Evolutionary conservation across 371 early-diverging fungal genomes (phyloP).

Genomic region (Rhizopus microsporus): DNA sequence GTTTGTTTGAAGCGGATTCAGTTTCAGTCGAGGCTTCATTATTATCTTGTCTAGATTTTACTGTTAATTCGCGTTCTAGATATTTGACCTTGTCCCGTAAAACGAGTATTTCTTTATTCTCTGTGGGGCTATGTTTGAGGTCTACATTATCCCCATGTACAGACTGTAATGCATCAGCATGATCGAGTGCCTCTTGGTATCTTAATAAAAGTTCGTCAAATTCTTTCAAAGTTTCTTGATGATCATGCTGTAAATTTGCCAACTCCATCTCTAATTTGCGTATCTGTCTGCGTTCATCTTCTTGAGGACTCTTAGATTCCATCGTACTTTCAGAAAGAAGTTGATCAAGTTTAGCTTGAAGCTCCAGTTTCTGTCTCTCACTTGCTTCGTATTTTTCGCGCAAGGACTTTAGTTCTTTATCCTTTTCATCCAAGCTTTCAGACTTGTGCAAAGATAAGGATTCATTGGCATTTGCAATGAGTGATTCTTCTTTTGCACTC

Average conservation of each 20-base stretch:
- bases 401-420: conserved; percentile 16
- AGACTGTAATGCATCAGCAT: conserved; percentile 19
- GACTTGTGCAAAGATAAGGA: conserved; percentile 11
- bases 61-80: conserved; percentile 20
- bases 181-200: conserved; percentile 42
- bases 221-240: conserved; percentile 39
- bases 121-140: not conserved
- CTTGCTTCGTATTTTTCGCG: conserved; percentile 11
- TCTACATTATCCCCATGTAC: not conserved
- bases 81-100: conserved; percentile 22
- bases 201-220: conserved; percentile 38
- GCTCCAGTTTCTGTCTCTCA: conserved; percentile 14
- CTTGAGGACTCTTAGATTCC: conserved; percentile 9
- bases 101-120: conserved; percentile 17
- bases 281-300: conserved; percentile 27
- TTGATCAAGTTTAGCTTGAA: conserved; percentile 19
- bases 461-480: conserved; percentile 9
- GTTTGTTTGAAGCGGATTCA: conserved; percentile 3
- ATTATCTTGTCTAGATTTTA: not conserved
- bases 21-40: not conserved
- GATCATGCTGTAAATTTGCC: conserved; percentile 28
- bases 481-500: conserved; percentile 10
- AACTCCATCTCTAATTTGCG: conserved; percentile 23
- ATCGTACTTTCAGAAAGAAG: conserved; percentile 7
- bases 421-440: conserved; percentile 16